Conservation (phyloP, 345 rosid genomes). For the Ricinus communis region DNA sequence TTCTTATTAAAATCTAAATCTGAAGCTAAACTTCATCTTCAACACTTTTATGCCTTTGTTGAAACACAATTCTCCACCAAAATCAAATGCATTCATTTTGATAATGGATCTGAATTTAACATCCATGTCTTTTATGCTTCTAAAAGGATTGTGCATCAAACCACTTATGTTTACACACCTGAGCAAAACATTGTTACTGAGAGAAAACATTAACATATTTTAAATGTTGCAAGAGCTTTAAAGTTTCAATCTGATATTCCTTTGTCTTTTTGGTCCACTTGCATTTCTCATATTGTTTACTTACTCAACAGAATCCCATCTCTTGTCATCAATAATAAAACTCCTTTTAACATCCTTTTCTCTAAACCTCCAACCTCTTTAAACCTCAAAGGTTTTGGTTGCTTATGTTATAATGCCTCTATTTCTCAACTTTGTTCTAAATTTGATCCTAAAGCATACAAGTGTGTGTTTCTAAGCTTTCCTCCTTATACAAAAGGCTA, state of each 20-base stretch:
- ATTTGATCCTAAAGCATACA: not conserved
- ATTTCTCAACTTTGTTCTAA: not conserved
- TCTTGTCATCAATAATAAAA: not conserved
- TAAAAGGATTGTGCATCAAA: not conserved
- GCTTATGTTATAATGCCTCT: too few species aligned
- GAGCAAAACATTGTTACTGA: not conserved
- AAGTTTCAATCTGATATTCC: not conserved
- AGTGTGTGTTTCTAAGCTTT: not conserved
- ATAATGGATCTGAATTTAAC: not conserved
- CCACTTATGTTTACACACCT: not conserved
- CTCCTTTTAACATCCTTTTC: not conserved
- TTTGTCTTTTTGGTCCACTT: not conserved
- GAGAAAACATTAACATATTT: not conserved
- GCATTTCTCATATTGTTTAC: not conserved
- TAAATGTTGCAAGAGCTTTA: not conserved
- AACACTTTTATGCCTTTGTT: not conserved
- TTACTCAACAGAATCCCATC: not conserved
- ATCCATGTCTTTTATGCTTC: not conserved
- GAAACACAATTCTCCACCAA: not conserved
- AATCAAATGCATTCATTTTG: not conserved
- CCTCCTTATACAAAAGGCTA: not conserved
- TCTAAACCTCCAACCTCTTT: too few species aligned
- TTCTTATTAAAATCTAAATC: not conserved
- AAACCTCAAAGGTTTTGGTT: too few species aligned
- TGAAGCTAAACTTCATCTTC: not conserved